phyloP scores from a whole-genome alignment of 1,139 yeast genomes.

The Zygotorulaspora mrakii region DNA sequence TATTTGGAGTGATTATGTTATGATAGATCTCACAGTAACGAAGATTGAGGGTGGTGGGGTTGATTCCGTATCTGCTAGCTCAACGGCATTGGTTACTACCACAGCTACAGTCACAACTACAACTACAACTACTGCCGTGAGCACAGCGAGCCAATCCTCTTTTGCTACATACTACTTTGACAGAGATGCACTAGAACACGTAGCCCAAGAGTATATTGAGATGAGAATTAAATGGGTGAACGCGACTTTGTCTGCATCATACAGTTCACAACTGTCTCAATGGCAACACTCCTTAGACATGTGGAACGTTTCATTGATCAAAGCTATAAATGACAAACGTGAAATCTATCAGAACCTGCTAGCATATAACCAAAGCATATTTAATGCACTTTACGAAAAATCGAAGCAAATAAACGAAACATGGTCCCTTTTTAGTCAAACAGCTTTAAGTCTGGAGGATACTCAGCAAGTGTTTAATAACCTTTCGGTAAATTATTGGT shows the following conservation, averaged over 20 bases:
- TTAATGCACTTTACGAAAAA: conserved; percentile 8
- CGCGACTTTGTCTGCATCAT: background rate
- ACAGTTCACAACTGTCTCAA: background rate
- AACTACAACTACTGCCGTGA: background rate
- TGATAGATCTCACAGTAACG: conserved; percentile 5
- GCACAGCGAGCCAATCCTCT: background rate
- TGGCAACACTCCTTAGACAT: conserved; percentile 6
- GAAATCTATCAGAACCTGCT: conserved; percentile 7
- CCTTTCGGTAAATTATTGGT: conserved; percentile 16
- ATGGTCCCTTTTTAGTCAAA: conserved; percentile 11
- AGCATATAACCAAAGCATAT: conserved; percentile 6
- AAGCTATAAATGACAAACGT: conserved; percentile 6
- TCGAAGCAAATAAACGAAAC: conserved; percentile 18
- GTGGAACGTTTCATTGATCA: conserved; percentile 12
- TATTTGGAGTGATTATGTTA: conserved; percentile 13
- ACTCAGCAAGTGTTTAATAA: conserved; percentile 6
- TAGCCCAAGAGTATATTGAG: conserved; percentile 6
- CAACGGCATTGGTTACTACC: background rate
- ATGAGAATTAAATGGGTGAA: conserved; percentile 1
- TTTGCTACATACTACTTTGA: background rate
- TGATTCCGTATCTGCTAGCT: background rate
- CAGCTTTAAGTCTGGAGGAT: conserved; percentile 14
- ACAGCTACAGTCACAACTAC: background rate
- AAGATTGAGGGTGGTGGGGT: background rate
- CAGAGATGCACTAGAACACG: background rate